Conservation (phyloP, 176 grass and related monocot species). For the Carex cristatella region DNA sequence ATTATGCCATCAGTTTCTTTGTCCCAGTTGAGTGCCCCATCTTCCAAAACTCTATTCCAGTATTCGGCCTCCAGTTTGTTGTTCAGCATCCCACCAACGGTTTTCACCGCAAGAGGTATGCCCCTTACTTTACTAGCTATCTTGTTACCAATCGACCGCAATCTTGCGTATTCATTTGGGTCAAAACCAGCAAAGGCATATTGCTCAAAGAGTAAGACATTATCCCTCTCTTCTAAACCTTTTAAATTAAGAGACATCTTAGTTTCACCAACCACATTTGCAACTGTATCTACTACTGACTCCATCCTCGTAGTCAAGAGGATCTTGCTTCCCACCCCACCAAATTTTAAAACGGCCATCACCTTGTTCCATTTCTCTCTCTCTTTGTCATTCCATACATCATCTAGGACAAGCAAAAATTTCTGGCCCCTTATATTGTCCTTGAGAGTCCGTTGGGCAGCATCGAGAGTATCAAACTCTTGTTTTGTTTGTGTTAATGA, state of each 20-base stretch:
- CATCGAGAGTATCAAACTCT: not conserved
- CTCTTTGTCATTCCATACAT: slow-evolving; percentile 27
- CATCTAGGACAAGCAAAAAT: slow-evolving; percentile 34
- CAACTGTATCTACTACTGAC: slow-evolving; percentile 17
- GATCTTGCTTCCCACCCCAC: slow-evolving; percentile 14
- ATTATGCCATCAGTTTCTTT: not conserved
- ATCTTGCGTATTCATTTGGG: not conserved
- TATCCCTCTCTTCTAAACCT: slow-evolving; percentile 14
- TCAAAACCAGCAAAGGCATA: slow-evolving; percentile 16
- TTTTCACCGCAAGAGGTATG: slow-evolving; percentile 23
- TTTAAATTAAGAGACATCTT: not conserved
- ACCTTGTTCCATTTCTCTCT: not conserved
- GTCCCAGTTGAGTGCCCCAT: not conserved
- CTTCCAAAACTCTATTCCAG: not conserved
- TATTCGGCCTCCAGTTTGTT: not conserved
- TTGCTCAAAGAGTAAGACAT: slow-evolving; percentile 18
- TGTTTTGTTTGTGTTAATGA: not conserved
- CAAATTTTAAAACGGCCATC: slow-evolving; percentile 3
- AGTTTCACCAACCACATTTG: not conserved
- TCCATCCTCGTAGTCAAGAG: slow-evolving; percentile 24
- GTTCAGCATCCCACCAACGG: slow-evolving; percentile 14
- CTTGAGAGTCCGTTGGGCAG: slow-evolving; percentile 6
- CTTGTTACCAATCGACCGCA: not conserved
- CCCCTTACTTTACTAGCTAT: slow-evolving; percentile 19
- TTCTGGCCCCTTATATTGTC: not conserved